These are phyloP conservation scores for Trichoderma parareesei DNA, from an alignment of 495 filamentous ascomycete genomes.

Conservation along the genomic window DNA sequence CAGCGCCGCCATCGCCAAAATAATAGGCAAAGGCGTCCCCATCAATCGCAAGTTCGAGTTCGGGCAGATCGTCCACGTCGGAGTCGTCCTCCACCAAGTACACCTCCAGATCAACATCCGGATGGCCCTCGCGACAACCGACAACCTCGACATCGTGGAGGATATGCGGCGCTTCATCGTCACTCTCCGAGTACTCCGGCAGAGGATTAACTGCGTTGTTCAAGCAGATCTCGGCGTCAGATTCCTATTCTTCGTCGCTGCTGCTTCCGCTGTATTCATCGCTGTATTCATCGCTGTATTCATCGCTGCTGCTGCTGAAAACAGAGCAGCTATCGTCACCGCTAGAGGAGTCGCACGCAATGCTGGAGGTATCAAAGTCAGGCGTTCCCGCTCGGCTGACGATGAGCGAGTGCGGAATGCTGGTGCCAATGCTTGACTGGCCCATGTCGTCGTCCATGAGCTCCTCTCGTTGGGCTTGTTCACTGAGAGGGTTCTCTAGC, in stretches of 20 bases:
- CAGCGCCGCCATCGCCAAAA: neutral
- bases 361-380: too few species aligned
- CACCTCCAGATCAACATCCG: neutral
- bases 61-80: neutral
- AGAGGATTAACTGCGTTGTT: neutral
- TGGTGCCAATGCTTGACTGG: too few species aligned
- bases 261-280: neutral
- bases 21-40: neutral
- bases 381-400: too few species aligned
- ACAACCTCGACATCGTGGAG: conserved; percentile 1
- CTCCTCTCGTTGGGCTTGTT: too few species aligned
- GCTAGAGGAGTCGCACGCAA: neutral
- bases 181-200: neutral
- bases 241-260: neutral
- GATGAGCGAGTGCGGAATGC: too few species aligned
- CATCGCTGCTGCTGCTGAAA: neutral
- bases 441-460: too few species aligned
- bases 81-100: neutral
- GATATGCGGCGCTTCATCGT: neutral
- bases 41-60: conserved; percentile 4
- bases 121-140: neutral
- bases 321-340: neutral
- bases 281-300: neutral
- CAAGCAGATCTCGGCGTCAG: neutral
- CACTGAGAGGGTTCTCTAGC: too few species aligned